Evolutionary conservation across 495 filamentous ascomycete species (phyloP).

Genomic region (Aspergillus heteromorphus): DNA sequence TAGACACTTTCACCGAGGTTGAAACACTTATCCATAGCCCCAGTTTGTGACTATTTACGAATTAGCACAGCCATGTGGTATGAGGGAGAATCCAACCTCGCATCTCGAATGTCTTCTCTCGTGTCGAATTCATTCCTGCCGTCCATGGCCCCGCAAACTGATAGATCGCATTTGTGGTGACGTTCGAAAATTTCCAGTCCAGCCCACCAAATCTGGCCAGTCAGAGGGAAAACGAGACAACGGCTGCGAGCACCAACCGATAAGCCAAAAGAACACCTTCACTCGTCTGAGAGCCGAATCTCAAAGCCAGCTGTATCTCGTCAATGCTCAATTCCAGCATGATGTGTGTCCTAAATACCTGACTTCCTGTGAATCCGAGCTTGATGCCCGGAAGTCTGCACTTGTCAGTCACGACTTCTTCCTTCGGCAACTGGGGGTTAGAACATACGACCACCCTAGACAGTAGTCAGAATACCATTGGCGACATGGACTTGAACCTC

Average conservation of each 20-base stretch:
- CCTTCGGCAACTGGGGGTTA: neutral
- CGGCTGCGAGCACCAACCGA: constrained; percentile 18
- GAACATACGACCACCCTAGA: constrained; percentile 40
- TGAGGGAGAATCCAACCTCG: constrained; percentile 20
- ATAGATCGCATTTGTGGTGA: constrained; percentile 56
- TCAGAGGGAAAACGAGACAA: too few relatives aligned
- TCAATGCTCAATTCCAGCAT: neutral
- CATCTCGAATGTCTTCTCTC: constrained; percentile 30
- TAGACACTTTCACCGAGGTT: neutral
- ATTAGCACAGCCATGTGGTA: constrained; percentile 4
- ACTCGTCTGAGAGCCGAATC: constrained; percentile 54
- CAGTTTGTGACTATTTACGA: constrained; percentile 54
- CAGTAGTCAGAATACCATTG: neutral
- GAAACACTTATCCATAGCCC: constrained; percentile 51
- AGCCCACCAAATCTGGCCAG: constrained; percentile 48
- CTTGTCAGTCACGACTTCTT: constrained; percentile 7
- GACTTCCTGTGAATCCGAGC: constrained; percentile 59
- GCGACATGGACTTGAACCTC: constrained; percentile 9
- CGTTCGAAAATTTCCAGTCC: constrained; percentile 65
- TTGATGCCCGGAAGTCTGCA: constrained; percentile 53
- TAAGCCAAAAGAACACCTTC: constrained; percentile 56
- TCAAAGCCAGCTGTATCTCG: constrained; percentile 43
- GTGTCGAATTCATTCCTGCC: constrained; percentile 14
- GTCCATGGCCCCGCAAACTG: constrained; percentile 45
- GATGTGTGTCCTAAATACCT: constrained; percentile 26